Conservation (phyloP, 176 grass and related monocot species). For the Aegilops speltoides region DNA sequence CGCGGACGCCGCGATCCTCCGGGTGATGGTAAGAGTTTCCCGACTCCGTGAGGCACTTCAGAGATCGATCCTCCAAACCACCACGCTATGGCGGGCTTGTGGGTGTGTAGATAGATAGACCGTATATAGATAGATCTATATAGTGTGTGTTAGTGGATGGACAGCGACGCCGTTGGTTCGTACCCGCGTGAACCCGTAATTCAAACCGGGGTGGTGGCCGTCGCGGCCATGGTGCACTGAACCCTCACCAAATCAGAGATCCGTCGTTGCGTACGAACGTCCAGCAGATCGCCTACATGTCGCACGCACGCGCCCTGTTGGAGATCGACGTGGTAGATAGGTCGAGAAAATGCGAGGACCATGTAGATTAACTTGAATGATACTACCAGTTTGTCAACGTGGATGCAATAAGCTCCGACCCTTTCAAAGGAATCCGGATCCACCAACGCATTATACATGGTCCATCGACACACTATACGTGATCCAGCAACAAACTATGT, state of each 20-base stretch:
- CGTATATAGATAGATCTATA: not conserved
- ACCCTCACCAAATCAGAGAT: not conserved
- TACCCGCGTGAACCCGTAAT: constrained; percentile 3
- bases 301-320: not conserved
- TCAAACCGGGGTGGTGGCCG: constrained; percentile 15
- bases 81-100: not conserved
- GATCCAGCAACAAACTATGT: not conserved
- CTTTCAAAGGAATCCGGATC: not conserved
- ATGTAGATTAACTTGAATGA: not conserved
- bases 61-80: not conserved
- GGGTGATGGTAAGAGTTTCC: too few species aligned
- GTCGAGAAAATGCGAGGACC: not conserved
- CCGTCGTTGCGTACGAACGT: not conserved
- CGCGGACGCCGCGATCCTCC: too few species aligned
- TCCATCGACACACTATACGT: not conserved
- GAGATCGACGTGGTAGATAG: not conserved
- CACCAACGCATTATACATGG: not conserved
- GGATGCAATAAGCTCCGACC: not conserved
- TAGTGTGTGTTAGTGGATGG: not conserved
- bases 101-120: too few species aligned
- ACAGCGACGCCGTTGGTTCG: not conserved
- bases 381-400: not conserved
- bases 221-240: not conserved
- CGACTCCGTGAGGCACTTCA: not conserved
- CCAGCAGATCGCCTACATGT: not conserved